Percentiles rank a stretch among this genome's conserved stretches.
phyloP scores from a whole-genome alignment of 2,329 filamentous ascomycete species.

The Microcyclosporella mali region DNA sequence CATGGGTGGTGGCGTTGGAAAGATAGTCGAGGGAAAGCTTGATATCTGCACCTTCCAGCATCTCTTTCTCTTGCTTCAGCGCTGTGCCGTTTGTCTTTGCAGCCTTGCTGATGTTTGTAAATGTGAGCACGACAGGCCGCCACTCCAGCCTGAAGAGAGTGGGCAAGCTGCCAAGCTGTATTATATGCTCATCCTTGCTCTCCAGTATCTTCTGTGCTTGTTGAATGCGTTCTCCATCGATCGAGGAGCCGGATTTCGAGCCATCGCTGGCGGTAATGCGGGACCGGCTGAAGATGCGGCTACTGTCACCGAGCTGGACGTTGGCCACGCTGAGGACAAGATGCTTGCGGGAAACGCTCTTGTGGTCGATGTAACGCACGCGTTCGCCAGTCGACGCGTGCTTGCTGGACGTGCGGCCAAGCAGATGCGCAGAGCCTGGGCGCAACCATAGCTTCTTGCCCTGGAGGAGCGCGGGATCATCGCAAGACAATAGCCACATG shows the following conservation, averaged over 20 bases:
- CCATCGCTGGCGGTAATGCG: constrained; percentile 68
- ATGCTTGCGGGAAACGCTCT: constrained; percentile 84
- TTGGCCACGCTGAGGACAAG: constrained; percentile 66
- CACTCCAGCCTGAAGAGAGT: constrained; percentile 52
- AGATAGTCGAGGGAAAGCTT: constrained; percentile 74
- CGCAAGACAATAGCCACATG: constrained; percentile 53
- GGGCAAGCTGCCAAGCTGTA: constrained; percentile 67
- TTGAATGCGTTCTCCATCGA: constrained; percentile 63
- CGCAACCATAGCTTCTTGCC: constrained; percentile 34
- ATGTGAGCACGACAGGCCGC: constrained; percentile 73
- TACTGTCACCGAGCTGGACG: constrained; percentile 59
- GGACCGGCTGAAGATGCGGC: constrained; percentile 55
- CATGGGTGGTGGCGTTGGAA: constrained; percentile 68
- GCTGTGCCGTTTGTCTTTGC: constrained; percentile 44
- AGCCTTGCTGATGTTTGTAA: constrained; percentile 64
- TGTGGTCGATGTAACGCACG: constrained; percentile 65
- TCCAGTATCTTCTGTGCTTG: constrained; percentile 38
- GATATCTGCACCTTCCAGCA: constrained; percentile 79
- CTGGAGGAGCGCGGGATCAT: constrained; percentile 49
- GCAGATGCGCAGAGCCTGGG: constrained; percentile 23
- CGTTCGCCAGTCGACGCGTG: constrained; percentile 31
- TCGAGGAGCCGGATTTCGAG: constrained; percentile 76
- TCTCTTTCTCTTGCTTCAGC: constrained; percentile 54
- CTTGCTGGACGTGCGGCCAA: constrained; percentile 64
- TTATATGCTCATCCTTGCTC: constrained; percentile 47